phyloP scores from a whole-genome alignment of 352 stramenopile genomes.

The Phytopythium ostracodes region DNA sequence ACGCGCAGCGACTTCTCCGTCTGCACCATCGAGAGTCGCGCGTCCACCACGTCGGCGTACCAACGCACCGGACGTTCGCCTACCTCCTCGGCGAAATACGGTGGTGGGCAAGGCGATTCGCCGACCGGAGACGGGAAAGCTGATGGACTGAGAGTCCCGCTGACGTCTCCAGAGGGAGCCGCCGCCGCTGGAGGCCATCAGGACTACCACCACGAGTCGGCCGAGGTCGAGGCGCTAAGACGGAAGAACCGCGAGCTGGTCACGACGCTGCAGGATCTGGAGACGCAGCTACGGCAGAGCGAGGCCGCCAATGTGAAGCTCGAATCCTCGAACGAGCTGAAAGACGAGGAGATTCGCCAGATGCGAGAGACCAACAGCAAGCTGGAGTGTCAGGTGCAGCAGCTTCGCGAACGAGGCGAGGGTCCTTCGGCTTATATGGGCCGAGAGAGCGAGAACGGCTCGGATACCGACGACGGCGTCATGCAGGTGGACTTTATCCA shows the following conservation, averaged over 20 bases:
- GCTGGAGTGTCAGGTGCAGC: slow-evolving; percentile 20
- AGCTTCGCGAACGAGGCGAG: slow-evolving; percentile 2
- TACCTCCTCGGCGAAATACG: background rate
- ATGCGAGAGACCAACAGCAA: slow-evolving; percentile 33
- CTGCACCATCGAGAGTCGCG: slow-evolving; percentile 51
- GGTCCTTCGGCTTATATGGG: too few relatives aligned
- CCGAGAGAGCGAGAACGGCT: slow-evolving; percentile 10
- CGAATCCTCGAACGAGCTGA: slow-evolving; percentile 40
- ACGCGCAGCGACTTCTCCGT: slow-evolving; percentile 53
- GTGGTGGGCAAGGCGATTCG: background rate
- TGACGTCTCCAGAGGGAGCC: background rate
- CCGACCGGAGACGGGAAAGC: slow-evolving; percentile 13
- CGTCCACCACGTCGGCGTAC: slow-evolving; percentile 30
- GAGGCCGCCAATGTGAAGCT: slow-evolving; percentile 55
- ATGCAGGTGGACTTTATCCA: slow-evolving; percentile 54
- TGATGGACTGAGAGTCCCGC: slow-evolving; percentile 5
- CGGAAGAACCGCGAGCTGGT: slow-evolving; percentile 40
- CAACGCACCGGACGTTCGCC: slow-evolving; percentile 1
- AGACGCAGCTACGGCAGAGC: slow-evolving; percentile 47
- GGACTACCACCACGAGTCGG: slow-evolving; percentile 7
- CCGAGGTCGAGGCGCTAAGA: slow-evolving; percentile 4
- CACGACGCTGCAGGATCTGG: slow-evolving; percentile 40
- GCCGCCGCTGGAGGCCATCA: slow-evolving; percentile 3
- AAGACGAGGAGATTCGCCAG: slow-evolving; percentile 41
- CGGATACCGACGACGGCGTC: slow-evolving; percentile 18